Evolutionary conservation across 2,329 filamentous ascomycete species (phyloP), one percentile per base, ranked within the genome.

Genomic region (Phyllosticta ampelicida): DNA sequence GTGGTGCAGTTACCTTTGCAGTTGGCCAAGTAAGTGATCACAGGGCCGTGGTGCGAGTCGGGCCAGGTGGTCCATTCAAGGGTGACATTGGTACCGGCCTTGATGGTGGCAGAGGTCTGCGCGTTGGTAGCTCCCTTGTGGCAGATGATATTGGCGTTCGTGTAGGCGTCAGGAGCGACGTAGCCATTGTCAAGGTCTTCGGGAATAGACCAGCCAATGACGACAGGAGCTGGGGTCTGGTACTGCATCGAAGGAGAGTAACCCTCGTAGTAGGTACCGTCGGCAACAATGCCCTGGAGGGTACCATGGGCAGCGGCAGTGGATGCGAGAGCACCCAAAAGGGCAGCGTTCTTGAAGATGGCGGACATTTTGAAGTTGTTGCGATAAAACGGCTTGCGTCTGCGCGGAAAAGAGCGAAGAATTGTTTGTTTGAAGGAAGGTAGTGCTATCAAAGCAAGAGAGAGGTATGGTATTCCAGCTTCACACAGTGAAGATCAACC

Each of bases 11-110:
- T 77, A 20, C 78, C 81, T 11, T 63, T 63, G 71, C 81, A 84
- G 64, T 76, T 77, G 58, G 84, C 84, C 16, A 86, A 72, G 73
- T 86, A 86, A 68, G 79, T 79, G 62, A 86, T 77, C 64, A 86
- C 78, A 9, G 84, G 83, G 1, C 82, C 82, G 62, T 84, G 77
- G 73, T 88, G 81, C 57, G 76, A 79, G 9, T 79, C 74, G n/a
- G 85, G 84, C 85, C 85, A 88, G 16, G 74, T 73, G 60, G 77
- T 80, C 85, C 85, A 87, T 64, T 81, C 77, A 53, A 87, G 71
- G 60, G 79, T 73, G 63, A 87, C 68, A 9, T 74, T 75, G 62
- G 75, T 74, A 61, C 85, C 86, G 13, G 84, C 85, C n/a, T 76
- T 73, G 44, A 86, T 78, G n/a, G 77, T 72, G 18, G 79, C 81